A percentile compares a stretch with the other conserved stretches of the same genome.
These are phyloP conservation scores for Aegilops sharonensis DNA, from an alignment of 176 grass and related monocot genomes.

Conservation along the genomic window DNA sequence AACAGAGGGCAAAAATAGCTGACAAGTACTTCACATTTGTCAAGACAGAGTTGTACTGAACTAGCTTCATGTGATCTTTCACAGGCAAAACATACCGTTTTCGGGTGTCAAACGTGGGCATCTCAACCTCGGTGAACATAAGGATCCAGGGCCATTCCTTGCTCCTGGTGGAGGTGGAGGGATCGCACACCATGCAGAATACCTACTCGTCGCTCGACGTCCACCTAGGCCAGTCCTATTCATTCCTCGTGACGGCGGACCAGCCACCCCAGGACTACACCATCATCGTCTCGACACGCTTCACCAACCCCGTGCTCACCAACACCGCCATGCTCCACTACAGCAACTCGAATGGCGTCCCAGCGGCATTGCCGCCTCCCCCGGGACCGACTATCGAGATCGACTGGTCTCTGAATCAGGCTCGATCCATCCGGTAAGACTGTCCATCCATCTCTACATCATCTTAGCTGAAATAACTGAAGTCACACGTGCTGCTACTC, in stretches of 20 bases:
- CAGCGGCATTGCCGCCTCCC: constrained; percentile 36
- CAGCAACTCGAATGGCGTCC: constrained; percentile 55
- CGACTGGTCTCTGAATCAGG: constrained; percentile 87
- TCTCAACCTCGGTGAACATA: constrained; percentile 82
- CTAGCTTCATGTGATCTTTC: neutral
- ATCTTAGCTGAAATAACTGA: too few relatives aligned
- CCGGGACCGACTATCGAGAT: constrained; percentile 67
- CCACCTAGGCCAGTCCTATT: constrained; percentile 93
- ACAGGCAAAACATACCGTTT: constrained; percentile 94
- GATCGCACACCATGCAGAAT: constrained; percentile 87
- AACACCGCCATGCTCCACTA: constrained; percentile 74
- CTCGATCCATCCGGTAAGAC: constrained; percentile 77
- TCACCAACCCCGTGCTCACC: constrained; percentile 64
- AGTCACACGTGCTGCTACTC: too few relatives aligned
- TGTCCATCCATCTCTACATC: too few relatives aligned
- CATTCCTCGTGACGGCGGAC: constrained; percentile 75
- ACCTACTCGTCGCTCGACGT: constrained; percentile 71
- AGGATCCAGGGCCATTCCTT: constrained; percentile 88
- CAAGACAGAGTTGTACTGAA: neutral
- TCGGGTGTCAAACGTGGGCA: constrained; percentile 83
- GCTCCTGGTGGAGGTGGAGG: constrained; percentile 91
- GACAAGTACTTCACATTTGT: neutral
- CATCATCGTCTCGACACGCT: constrained; percentile 75
- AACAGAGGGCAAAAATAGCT: neutral
- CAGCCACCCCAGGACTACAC: constrained; percentile 74